Percentiles rank a stretch among this genome's conserved stretches.
phyloP scores from a whole-genome alignment of 2,329 filamentous ascomycete species.

The Trichoderma koningii region DNA sequence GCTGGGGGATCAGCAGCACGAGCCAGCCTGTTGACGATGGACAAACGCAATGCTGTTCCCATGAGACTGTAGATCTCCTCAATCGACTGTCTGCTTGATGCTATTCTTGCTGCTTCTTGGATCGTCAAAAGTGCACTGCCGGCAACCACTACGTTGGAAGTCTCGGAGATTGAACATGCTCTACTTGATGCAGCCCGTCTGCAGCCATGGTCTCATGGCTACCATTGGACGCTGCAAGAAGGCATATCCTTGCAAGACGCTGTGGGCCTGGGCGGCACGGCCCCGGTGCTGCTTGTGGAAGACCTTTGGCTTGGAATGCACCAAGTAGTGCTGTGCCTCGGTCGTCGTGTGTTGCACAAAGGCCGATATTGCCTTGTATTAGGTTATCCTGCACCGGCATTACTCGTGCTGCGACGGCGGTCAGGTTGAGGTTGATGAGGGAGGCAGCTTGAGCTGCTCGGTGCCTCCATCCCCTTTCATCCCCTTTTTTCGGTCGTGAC shows the following conservation, averaged over 20 bases:
- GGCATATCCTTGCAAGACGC: constrained; percentile 12
- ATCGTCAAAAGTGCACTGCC: constrained; percentile 15
- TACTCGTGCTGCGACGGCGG: background rate
- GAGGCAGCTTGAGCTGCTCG: background rate
- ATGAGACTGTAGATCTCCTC: background rate
- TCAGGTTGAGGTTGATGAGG: background rate
- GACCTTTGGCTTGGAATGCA: constrained; percentile 10
- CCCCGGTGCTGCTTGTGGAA: constrained; percentile 18
- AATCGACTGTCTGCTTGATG: background rate
- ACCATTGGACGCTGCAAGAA: constrained; percentile 12
- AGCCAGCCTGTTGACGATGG: background rate
- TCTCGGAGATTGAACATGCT: constrained; percentile 25
- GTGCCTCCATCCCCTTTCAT: background rate
- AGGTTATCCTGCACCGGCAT: constrained; percentile 1
- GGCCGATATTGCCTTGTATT: constrained; percentile 6
- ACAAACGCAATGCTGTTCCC: background rate
- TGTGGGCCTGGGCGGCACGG: constrained; percentile 17
- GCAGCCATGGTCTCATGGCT: background rate
- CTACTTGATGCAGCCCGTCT: constrained; percentile 17
- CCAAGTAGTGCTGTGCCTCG: constrained; percentile 12
- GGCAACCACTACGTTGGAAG: constrained; percentile 7
- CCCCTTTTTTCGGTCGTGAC: background rate
- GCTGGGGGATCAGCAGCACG: background rate
- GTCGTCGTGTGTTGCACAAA: constrained; percentile 8
- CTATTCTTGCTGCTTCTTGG: constrained; percentile 1